Evolutionary conservation across 352 stramenopile species (phyloP), one percentile per base, ranked within the genome.

Genomic region (Globisporangium megalacanthum): DNA sequence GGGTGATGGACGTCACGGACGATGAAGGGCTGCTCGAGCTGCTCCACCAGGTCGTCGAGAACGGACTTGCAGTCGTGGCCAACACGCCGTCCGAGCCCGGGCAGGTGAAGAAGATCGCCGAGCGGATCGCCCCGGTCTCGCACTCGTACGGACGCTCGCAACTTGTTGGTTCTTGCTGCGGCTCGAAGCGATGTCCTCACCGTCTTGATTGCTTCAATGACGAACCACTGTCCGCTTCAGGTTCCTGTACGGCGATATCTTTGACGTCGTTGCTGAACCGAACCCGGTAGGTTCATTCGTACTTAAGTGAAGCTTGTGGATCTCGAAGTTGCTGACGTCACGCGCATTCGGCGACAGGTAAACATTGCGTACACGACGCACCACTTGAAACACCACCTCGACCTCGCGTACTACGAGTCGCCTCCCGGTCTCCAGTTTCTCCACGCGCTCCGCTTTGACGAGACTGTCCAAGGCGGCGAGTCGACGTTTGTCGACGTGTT

Each of bases 381-480:
- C 37, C 78, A 80, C 25, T 67, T 99, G 33, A 90, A 93, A 63
- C 93, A 90, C 52, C 95, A 99, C 71, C 75, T 98, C 68, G 95
- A 99, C 68, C 73, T 99, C 56, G 86, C 89, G 6, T 99, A 98
- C 73, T 99, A 98, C 69, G 95, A 99, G 74, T 98, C 89, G 6
- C 90, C 92, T n/a, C 95, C 95, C 11, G 95, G 95, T 22, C 68
- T 99, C 36, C 95, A 99, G 74, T 76, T 98, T 20, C 69, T 99
- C 39, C 93, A 98, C 67, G 97, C 93, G 51, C 62, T 97, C 7
- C 72, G 71, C 49, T 96, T 97, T 47, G 88, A 96, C 52, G 61
- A 81, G 44, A 90, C 79, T 6, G 85, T 98, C 9, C 68, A 83
- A 44, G 86, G 83, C 37, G 83, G 86, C 31, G 81, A 94, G 44